Evolutionary conservation across 768 basidiomycete genomes (phyloP).

Genomic region (Stropharia rugosoannulata): DNA sequence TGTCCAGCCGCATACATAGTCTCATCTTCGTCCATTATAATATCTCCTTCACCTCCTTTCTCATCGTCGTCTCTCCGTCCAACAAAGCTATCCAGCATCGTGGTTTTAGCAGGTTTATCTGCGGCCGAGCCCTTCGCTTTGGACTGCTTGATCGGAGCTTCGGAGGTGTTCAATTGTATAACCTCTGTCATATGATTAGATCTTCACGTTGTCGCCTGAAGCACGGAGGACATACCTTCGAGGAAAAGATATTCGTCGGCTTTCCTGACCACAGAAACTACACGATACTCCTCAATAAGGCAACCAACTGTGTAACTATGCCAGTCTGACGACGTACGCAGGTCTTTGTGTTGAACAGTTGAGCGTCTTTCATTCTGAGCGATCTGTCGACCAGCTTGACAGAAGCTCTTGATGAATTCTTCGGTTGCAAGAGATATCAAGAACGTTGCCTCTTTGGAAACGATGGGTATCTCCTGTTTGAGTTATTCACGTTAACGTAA

Average conservation of each 20-base stretch:
- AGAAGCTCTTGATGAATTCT: slow-evolving; percentile 79
- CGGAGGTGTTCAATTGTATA: slow-evolving; percentile 49
- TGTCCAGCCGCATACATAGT: slow-evolving; percentile 47
- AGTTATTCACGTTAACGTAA: background rate
- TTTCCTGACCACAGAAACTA: slow-evolving; percentile 62
- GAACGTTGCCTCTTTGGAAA: slow-evolving; percentile 77
- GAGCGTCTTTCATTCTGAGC: slow-evolving; percentile 71
- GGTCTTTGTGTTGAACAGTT: slow-evolving; percentile 77
- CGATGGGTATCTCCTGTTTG: slow-evolving; percentile 68
- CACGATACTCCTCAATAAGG: background rate
- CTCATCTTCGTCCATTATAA: slow-evolving; percentile 61
- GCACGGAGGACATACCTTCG: slow-evolving; percentile 48
- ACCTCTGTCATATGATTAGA: slow-evolving; percentile 41
- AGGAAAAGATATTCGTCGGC: slow-evolving; percentile 79
- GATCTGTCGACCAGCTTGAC: slow-evolving; percentile 66
- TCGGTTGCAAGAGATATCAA: slow-evolving; percentile 84
- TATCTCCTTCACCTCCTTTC: slow-evolving; percentile 26
- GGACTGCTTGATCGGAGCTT: slow-evolving; percentile 42
- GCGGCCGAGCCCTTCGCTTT: slow-evolving; percentile 23
- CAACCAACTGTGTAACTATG: too few species aligned
- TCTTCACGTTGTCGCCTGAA: background rate
- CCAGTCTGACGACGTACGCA: slow-evolving; percentile 45
- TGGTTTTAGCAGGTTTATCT: slow-evolving; percentile 28
- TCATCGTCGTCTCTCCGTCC: slow-evolving; percentile 17
- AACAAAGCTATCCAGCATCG: slow-evolving; percentile 54